Evolutionary conservation across 345 rosid genomes (phyloP).

Genomic region (Populus simonii): DNA sequence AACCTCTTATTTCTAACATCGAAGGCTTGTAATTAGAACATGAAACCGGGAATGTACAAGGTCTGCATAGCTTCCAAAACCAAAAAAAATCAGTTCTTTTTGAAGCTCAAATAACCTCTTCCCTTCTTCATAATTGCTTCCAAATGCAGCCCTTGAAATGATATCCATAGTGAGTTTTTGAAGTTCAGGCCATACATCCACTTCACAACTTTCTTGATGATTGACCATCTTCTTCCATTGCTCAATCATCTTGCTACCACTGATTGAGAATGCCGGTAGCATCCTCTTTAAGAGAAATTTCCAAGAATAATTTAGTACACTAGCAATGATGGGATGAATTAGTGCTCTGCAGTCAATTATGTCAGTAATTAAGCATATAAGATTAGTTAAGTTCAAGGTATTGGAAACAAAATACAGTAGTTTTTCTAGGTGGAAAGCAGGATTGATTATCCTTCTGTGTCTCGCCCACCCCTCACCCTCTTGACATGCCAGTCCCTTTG

Average conservation of each 20-base stretch:
- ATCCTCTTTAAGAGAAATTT: constrained; percentile 27
- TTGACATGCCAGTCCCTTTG: constrained; percentile 33
- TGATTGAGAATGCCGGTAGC: constrained; percentile 31
- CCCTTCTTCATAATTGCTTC: constrained; percentile 52
- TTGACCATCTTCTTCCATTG: constrained; percentile 37
- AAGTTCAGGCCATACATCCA: constrained; percentile 49
- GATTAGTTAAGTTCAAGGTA: too few relatives aligned
- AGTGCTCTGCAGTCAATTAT: too few relatives aligned
- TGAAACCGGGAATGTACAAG: constrained; percentile 49
- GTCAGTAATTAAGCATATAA: too few relatives aligned
- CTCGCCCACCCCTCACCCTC: constrained; percentile 52
- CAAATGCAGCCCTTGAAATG: constrained; percentile 48
- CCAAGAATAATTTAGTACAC: not conserved
- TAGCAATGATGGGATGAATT: not conserved
- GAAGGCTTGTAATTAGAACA: constrained; percentile 23
- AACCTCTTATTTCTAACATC: not conserved
- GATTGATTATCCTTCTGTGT: constrained; percentile 43
- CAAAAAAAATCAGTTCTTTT: constrained; percentile 25
- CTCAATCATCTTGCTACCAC: constrained; percentile 37
- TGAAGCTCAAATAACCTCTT: constrained; percentile 43
- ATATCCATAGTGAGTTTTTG: constrained; percentile 45
- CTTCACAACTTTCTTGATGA: constrained; percentile 10
- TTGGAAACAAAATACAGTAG: not conserved
- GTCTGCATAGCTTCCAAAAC: constrained; percentile 39
- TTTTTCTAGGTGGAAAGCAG: constrained; percentile 46